Evolutionary conservation across 2,329 filamentous ascomycete species (phyloP), one percentile per base, ranked within the genome.

Genomic region (Hymenoscyphus salicellus): DNA sequence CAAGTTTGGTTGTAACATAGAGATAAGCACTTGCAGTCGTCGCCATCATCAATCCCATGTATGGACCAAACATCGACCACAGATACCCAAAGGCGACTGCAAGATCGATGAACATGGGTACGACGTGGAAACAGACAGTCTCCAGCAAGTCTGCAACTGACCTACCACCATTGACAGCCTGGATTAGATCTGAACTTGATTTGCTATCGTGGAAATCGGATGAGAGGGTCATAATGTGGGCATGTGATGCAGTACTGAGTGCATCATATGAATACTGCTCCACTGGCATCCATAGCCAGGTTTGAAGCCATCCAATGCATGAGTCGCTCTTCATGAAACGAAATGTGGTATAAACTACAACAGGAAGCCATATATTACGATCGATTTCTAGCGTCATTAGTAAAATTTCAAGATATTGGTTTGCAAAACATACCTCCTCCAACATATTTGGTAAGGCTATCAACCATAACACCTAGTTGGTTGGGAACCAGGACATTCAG

Each of bases 401-500:
- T 56, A 28, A 36, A 59, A 7, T 8, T 57, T 33, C 43, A 49
- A 26, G 17, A 23, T 10, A 49, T 17, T 11, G 1, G 28, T 17
- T 7, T 33, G 58, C n/a, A 49, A 49, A 65, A 63, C 67, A 60
- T 62, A 71, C 71, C 70, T 59, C 69, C 69, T 58, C 63, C 43
- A 36, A 59, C 63, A 52, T 82, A 80, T 41, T 81, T 79, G 33
- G 82, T 82, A 26, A 96, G 78, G 66, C 85, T 85, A 72, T 95
- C 86, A 68, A 91, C 88, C 68, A 96, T 87, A 64, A 91, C 86
- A 68, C 92, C 92, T 36, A 94, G 85, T 73, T 95, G 91, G 23
- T 90, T 84, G n/a, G 92, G 92, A 36, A 92, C 86, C 52, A 96
- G 78, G 16, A 96, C 80, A 70, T 93, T 91, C 59, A 96, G 79